Percentiles rank a stretch among this genome's conserved stretches.
Conservation (phyloP, 331 rosid species). For the Quercus phellos region DNA sequence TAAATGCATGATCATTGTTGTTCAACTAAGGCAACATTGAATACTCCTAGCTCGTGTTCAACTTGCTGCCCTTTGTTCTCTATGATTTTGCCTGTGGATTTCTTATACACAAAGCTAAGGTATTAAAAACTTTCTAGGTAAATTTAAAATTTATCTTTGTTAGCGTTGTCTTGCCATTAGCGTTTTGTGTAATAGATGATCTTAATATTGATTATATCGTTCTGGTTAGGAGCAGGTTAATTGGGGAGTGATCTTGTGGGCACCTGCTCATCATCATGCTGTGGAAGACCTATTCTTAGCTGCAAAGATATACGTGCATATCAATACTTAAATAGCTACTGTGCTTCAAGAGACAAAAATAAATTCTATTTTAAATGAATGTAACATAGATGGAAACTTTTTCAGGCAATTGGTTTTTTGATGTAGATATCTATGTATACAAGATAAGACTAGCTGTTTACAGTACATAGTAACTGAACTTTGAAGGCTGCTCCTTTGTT, state of each 20-base stretch:
- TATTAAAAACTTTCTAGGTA: neutral
- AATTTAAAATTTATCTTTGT: neutral
- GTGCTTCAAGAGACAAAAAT: too few species aligned
- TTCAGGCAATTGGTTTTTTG: too few species aligned
- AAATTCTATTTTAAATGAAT: too few species aligned
- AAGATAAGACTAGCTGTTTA: too few species aligned
- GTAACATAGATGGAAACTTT: too few species aligned
- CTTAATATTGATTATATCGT: too few species aligned
- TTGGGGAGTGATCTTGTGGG: neutral
- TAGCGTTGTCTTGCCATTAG: neutral
- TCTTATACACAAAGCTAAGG: conserved; percentile 4
- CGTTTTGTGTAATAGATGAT: neutral
- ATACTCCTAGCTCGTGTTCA: neutral
- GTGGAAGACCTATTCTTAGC: neutral
- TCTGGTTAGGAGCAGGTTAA: neutral
- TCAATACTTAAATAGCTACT: too few species aligned
- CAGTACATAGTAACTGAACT: too few species aligned
- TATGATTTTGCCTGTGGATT: neutral
- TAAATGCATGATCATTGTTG: neutral
- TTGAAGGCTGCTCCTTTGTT: too few species aligned
- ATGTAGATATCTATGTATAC: too few species aligned
- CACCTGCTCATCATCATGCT: neutral
- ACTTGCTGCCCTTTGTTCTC: neutral
- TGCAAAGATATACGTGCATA: neutral
- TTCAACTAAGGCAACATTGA: neutral